Conservation (phyloP, 2,329 filamentous ascomycete species). For the Lachnellula occidentalis region DNA sequence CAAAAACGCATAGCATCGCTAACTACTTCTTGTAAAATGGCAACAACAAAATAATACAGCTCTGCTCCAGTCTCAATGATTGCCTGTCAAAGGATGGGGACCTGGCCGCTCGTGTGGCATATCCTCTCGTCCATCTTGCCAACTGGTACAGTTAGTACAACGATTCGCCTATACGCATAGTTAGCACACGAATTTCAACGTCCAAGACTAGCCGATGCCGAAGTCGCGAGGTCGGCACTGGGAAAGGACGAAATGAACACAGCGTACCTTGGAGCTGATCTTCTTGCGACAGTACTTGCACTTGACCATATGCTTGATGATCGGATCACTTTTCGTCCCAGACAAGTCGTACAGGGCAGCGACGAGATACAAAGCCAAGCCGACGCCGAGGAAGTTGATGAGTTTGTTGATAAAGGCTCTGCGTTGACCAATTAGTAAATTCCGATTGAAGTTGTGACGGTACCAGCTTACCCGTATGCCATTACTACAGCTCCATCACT, state of each 20-base stretch:
- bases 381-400: constrained; percentile 61
- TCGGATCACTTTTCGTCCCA: constrained; percentile 49
- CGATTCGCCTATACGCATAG: constrained; percentile 35
- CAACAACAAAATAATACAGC: too few species aligned
- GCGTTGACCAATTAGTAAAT: background rate
- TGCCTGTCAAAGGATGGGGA: background rate
- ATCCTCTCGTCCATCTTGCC: constrained; percentile 51
- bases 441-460: background rate
- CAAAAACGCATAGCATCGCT: too few species aligned
- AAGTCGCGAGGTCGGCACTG: background rate
- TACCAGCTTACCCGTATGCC: constrained; percentile 57
- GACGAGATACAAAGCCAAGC: constrained; percentile 58
- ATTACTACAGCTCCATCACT: constrained; percentile 67
- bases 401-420: constrained; percentile 58
- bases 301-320: constrained; percentile 65
- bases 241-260: background rate
- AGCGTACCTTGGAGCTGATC: constrained; percentile 55
- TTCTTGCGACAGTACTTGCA: constrained; percentile 62
- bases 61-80: too few species aligned
- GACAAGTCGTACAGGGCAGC: constrained; percentile 57
- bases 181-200: background rate
- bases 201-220: background rate
- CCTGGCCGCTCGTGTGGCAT: background rate
- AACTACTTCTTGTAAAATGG: too few species aligned
- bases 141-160: constrained; percentile 53